phyloP scores from a whole-genome alignment of 2,329 filamentous ascomycete genomes.

The Cladosporium velox region DNA sequence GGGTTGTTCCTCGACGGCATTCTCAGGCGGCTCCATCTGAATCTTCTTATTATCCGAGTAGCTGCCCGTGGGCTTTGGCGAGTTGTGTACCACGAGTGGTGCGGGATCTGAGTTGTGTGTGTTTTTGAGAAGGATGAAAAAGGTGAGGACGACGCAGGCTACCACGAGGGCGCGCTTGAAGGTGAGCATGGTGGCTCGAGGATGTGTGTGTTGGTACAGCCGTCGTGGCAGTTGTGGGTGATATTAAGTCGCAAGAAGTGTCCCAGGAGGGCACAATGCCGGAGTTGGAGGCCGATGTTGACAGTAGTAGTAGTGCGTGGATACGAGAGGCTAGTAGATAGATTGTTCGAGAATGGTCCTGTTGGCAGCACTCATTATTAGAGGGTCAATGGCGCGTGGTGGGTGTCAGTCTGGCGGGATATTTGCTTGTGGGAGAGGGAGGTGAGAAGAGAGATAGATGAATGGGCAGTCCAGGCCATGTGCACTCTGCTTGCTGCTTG shows the following conservation, averaged over 20 bases:
- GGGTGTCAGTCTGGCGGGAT: background rate
- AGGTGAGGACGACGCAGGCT: slow-evolving; percentile 67
- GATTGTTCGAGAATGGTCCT: background rate
- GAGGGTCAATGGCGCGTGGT: slow-evolving; percentile 12
- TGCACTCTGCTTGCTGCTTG: background rate
- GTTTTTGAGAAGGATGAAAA: slow-evolving; percentile 69
- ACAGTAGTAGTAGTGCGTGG: background rate
- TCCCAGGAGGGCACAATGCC: background rate
- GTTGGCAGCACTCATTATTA: background rate
- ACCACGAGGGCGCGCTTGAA: slow-evolving; percentile 74
- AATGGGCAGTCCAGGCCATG: background rate
- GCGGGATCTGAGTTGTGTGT: slow-evolving; percentile 47
- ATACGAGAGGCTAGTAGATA: background rate
- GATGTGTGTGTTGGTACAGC: background rate
- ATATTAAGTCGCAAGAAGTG: background rate
- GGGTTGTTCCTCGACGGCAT: slow-evolving; percentile 20
- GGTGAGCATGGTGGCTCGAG: slow-evolving; percentile 64
- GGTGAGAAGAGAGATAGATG: background rate
- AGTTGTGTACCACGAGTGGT: slow-evolving; percentile 33
- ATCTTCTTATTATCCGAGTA: slow-evolving; percentile 41
- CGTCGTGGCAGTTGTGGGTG: background rate
- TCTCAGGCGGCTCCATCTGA: slow-evolving; percentile 28
- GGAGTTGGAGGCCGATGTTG: background rate
- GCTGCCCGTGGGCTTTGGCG: slow-evolving; percentile 40
- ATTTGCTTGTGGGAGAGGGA: background rate